These are phyloP conservation scores for Brassica cretica DNA, from an alignment of 345 rosid genomes.

Conservation along the genomic window DNA sequence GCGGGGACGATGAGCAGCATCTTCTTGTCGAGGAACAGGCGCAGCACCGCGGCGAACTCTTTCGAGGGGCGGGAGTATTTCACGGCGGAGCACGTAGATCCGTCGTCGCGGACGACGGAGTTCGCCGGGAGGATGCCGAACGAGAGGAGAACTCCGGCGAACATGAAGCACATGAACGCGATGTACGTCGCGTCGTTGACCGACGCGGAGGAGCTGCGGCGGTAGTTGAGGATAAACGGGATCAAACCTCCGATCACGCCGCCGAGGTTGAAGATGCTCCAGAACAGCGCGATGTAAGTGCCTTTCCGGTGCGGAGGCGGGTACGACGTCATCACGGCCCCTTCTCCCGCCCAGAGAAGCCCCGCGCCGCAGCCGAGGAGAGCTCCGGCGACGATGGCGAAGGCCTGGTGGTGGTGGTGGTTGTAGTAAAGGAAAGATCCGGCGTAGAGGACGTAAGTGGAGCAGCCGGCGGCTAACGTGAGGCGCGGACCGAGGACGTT, in stretches of 20 bases:
- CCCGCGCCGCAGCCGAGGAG: constrained; percentile 86
- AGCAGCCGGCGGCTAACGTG: constrained; percentile 71
- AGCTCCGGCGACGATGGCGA: constrained; percentile 67
- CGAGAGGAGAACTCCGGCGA: constrained; percentile 55
- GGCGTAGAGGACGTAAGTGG: constrained; percentile 72
- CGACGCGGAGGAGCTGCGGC: constrained; percentile 51
- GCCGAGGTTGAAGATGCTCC: constrained; percentile 76
- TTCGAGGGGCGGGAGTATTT: constrained; percentile 52
- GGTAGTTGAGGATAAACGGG: constrained; percentile 65
- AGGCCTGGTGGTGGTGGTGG: constrained; percentile 55
- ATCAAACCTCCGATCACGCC: constrained; percentile 76
- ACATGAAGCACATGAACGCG: constrained; percentile 84
- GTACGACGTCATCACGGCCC: constrained; percentile 94
- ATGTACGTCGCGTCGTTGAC: constrained; percentile 73
- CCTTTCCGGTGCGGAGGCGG: constrained; percentile 86
- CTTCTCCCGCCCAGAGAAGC: constrained; percentile 89
- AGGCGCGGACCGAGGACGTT: constrained; percentile 64
- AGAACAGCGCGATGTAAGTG: constrained; percentile 69
- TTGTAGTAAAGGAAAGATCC: constrained; percentile 72
- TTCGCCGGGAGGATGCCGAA: constrained; percentile 56
- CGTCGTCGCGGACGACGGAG: constrained; percentile 59
- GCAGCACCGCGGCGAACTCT: constrained; percentile 45
- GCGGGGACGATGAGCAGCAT: constrained; percentile 80
- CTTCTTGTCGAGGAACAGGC: constrained; percentile 55
- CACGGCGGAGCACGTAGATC: constrained; percentile 52